A percentile compares a stretch with the other conserved stretches of the same genome.
These are phyloP conservation scores for Nannochloris sp. DNA, from an alignment of 139 green algal genomes.

Conservation along the genomic window DNA sequence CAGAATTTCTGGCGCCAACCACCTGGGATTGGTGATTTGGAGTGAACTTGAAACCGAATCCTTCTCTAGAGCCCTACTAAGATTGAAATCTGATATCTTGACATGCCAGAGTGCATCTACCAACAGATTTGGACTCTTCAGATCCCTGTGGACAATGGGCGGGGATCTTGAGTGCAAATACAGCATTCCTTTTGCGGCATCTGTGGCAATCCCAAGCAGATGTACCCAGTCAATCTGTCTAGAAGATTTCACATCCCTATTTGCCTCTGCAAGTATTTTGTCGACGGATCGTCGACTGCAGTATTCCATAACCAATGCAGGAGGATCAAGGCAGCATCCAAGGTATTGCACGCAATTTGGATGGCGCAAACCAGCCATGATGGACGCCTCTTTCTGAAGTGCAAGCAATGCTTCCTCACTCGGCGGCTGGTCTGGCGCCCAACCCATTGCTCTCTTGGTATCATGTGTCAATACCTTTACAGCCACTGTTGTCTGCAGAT, in stretches of 20 bases:
- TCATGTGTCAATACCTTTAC: conserved; percentile 17
- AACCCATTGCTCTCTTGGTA: background rate
- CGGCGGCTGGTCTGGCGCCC: background rate
- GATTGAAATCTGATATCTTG: conserved; percentile 48
- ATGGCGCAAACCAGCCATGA: conserved; percentile 43
- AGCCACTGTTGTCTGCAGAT: conserved; percentile 22
- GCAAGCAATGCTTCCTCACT: background rate
- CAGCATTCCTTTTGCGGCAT: conserved; percentile 45
- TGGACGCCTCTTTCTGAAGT: conserved; percentile 24
- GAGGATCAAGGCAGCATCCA: conserved; percentile 37
- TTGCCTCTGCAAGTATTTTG: conserved; percentile 26
- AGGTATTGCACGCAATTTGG: conserved; percentile 51
- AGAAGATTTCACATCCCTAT: conserved; percentile 5
- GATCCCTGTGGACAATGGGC: conserved; percentile 43
- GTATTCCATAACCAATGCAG: conserved; percentile 39
- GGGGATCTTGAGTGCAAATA: conserved; percentile 34
- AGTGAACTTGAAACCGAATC: conserved; percentile 21
- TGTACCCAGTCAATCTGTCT: conserved; percentile 33
- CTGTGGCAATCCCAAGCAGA: conserved; percentile 40
- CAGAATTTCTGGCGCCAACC: conserved; percentile 46
- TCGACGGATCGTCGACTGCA: conserved; percentile 40
- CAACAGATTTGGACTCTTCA: conserved; percentile 50
- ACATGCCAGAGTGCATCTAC: conserved; percentile 45
- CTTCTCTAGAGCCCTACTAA: conserved; percentile 27
- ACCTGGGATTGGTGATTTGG: conserved; percentile 35